phyloP scores from a whole-genome alignment of 805 yeast species.

The Candida krabiensis region DNA sequence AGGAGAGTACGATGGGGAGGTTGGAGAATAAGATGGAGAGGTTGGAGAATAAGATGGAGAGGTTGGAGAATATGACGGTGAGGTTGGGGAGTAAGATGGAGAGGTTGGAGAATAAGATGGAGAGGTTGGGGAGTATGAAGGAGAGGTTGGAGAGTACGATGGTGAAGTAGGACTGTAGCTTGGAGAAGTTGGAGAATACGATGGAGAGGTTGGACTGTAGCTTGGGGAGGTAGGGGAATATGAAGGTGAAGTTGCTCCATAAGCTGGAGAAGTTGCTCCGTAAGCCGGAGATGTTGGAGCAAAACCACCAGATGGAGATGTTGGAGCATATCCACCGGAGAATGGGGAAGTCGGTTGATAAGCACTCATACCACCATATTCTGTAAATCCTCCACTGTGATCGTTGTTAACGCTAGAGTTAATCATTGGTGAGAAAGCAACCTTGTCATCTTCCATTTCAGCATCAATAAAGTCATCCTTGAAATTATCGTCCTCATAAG shows the following conservation, averaged over 20 bases:
- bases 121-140: slow-evolving; percentile 66
- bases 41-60: slow-evolving; percentile 55
- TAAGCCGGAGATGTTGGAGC: slow-evolving; percentile 51
- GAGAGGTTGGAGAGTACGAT: slow-evolving; percentile 68
- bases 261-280: slow-evolving; percentile 60
- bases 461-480: slow-evolving; percentile 56
- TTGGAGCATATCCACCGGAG: slow-evolving; percentile 48
- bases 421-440: slow-evolving; percentile 89
- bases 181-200: slow-evolving; percentile 75
- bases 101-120: slow-evolving; percentile 72
- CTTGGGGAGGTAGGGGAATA: slow-evolving; percentile 53
- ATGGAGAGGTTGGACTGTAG: slow-evolving; percentile 62
- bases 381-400: slow-evolving; percentile 80
- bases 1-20: slow-evolving; percentile 73
- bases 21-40: slow-evolving; percentile 69
- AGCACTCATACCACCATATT: slow-evolving; percentile 66
- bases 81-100: slow-evolving; percentile 75
- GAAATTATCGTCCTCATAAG: slow-evolving; percentile 72
- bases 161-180: slow-evolving; percentile 64
- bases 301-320: slow-evolving; percentile 48
- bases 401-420: slow-evolving; percentile 83
- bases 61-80: slow-evolving; percentile 50
- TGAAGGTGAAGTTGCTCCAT: slow-evolving; percentile 48
- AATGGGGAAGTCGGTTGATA: slow-evolving; percentile 57
- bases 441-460: slow-evolving; percentile 51